phyloP scores from a whole-genome alignment of 2,329 filamentous ascomycete genomes.

The Raffaelea ambrosiae region DNA sequence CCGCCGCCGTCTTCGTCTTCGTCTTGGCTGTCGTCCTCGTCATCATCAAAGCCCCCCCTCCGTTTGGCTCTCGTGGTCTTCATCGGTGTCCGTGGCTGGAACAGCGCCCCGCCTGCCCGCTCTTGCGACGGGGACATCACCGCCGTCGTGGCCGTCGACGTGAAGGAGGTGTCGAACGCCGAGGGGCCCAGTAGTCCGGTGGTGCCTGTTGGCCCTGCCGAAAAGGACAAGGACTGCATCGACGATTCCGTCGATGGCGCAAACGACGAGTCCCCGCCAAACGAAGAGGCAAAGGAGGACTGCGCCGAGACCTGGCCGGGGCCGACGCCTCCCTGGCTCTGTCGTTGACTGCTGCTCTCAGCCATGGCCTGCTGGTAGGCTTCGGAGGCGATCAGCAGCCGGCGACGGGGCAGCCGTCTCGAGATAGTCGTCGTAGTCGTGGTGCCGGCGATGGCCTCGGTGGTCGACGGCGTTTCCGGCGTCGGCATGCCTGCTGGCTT shows the following conservation, averaged over 20 bases:
- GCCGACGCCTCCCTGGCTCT: background rate
- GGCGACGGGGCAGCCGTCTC: background rate
- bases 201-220: background rate
- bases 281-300: too few species aligned
- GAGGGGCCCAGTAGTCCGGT: background rate
- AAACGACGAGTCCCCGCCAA: too few species aligned
- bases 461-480: background rate
- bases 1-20: too few species aligned
- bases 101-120: too few species aligned
- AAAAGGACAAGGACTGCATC: too few species aligned
- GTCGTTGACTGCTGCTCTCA: background rate
- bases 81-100: too few species aligned
- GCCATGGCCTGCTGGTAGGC: constrained; percentile 3
- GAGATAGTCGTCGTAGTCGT: background rate
- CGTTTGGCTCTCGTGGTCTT: too few species aligned
- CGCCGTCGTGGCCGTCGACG: background rate
- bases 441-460: background rate
- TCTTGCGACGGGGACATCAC: too few species aligned
- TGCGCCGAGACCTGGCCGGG: background rate
- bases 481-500: too few species aligned
- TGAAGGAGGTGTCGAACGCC: background rate
- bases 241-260: too few species aligned
- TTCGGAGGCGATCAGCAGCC: constrained; percentile 7
- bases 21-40: too few species aligned
- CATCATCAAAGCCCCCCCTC: too few species aligned